Evolutionary conservation across 257 asterid genomes (phyloP).

Genomic region (Rauvolfia tetraphylla): DNA sequence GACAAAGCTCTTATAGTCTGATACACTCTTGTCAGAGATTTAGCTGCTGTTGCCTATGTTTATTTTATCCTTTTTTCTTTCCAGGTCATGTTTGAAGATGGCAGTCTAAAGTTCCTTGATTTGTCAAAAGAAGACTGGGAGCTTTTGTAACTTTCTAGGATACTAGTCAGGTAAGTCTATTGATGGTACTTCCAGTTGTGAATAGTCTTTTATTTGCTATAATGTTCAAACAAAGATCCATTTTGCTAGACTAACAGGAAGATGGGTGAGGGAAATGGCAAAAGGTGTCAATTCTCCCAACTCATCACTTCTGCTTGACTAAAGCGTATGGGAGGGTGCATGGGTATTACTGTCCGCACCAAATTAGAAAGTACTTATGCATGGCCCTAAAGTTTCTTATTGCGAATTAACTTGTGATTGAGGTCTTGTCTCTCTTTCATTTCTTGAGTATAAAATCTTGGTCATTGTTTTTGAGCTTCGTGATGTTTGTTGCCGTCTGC

Average conservation of each 20-base stretch:
- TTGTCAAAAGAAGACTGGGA: conserved; percentile 86
- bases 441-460: neutral
- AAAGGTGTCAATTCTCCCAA: neutral
- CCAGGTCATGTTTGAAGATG: conserved; percentile 91
- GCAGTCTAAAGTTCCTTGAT: conserved; percentile 59
- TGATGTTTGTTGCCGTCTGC: neutral
- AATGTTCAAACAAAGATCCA: neutral
- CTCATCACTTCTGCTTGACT: neutral
- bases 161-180: conserved; percentile 38
- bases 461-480: neutral
- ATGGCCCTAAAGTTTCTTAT: too few species aligned
- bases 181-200: neutral
- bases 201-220: neutral
- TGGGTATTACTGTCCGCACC: neutral
- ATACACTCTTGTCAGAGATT: neutral
- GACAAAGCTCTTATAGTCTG: conserved; percentile 22
- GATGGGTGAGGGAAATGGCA: neutral
- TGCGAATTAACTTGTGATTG: neutral
- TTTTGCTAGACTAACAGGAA: neutral
- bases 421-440: neutral
- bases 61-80: neutral
- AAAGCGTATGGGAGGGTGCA: neutral
- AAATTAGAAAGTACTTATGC: too few species aligned
- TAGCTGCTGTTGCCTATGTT: conserved; percentile 6
- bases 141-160: conserved; percentile 40